These are phyloP conservation scores for Penicillium brevicompactum DNA, from an alignment of 2,329 filamentous ascomycete genomes.

Conservation along the genomic window DNA sequence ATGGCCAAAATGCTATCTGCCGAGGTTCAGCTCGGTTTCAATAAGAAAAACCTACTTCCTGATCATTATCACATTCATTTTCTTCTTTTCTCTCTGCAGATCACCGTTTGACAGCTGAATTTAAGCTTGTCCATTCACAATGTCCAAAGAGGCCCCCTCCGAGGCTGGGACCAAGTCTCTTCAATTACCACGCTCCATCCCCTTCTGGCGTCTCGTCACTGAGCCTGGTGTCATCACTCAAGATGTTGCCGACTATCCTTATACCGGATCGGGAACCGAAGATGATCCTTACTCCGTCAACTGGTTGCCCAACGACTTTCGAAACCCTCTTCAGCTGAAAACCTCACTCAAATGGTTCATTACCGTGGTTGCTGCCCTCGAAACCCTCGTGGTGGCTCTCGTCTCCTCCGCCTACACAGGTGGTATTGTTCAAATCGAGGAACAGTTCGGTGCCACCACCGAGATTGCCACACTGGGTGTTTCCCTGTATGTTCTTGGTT, in stretches of 20 bases:
- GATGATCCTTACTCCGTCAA: conserved; percentile 47
- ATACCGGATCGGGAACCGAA: conserved; percentile 43
- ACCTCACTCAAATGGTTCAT: conserved; percentile 43
- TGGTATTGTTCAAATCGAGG: conserved; percentile 38
- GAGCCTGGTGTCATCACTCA: conserved; percentile 39
- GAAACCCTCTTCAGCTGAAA: conserved; percentile 44
- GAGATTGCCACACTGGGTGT: conserved; percentile 47
- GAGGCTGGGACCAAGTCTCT: conserved; percentile 9
- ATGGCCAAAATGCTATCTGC: background rate
- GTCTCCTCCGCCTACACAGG: conserved; percentile 48
- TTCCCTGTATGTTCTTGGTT: conserved; percentile 50
- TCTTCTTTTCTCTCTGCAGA: background rate
- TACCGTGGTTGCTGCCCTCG: conserved; percentile 40
- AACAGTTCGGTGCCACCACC: conserved; percentile 36
- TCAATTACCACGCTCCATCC: conserved; percentile 25
- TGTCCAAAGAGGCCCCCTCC: conserved; percentile 13
- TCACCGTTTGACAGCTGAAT: background rate
- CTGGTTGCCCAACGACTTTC: conserved; percentile 46
- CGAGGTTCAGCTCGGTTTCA: background rate
- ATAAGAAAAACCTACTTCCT: background rate
- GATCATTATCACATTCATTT: background rate
- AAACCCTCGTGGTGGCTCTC: conserved; percentile 46
- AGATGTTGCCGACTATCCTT: conserved; percentile 35
- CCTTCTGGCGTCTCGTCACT: conserved; percentile 37
- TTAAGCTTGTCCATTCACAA: conserved; percentile 1